These are phyloP conservation scores for Scopulariopsis brevicaulis DNA, from an alignment of 2,329 filamentous ascomycete genomes.

Conservation along the genomic window DNA sequence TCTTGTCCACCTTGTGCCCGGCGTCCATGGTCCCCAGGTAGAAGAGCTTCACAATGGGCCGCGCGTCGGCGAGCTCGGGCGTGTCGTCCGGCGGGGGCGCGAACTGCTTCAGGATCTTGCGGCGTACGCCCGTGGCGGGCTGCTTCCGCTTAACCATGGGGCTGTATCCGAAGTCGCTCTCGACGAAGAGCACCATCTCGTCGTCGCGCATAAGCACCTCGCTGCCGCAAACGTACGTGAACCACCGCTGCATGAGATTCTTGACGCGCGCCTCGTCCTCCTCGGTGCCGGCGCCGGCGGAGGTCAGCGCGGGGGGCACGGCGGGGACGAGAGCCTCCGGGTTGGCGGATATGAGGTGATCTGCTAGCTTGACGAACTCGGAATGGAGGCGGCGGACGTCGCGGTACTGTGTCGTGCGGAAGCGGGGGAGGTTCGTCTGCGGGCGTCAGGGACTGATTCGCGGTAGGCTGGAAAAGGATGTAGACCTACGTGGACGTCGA, in stretches of 20 bases:
- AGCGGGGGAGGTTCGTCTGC: conserved; percentile 96
- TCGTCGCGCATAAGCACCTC: conserved; percentile 91
- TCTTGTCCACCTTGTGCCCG: conserved; percentile 90
- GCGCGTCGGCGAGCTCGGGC: conserved; percentile 79
- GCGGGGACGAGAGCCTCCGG: conserved; percentile 90
- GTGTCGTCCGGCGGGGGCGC: conserved; percentile 95
- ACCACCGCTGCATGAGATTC: conserved; percentile 81
- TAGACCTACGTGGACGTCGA: conserved; percentile 77
- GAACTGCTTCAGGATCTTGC: conserved; percentile 97
- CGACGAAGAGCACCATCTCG: conserved; percentile 96
- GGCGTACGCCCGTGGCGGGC: conserved; percentile 85
- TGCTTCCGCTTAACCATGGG: conserved; percentile 93
- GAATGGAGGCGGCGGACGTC: conserved; percentile 92
- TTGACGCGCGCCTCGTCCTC: conserved; percentile 91
- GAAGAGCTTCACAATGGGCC: conserved; percentile 88
- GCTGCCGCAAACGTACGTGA: conserved; percentile 86
- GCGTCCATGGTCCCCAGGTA: conserved; percentile 93
- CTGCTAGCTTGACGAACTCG: conserved; percentile 91
- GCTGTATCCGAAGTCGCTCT: conserved; percentile 97
- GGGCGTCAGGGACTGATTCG: neutral
- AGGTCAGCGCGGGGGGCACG: conserved; percentile 87
- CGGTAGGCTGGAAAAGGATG: neutral
- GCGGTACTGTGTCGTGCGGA: conserved; percentile 94
- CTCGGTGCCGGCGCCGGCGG: conserved; percentile 88
- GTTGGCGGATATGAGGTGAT: conserved; percentile 94